Conservation (phyloP, 768 basidiomycete species). For the Cyclocybe cylindracea region DNA sequence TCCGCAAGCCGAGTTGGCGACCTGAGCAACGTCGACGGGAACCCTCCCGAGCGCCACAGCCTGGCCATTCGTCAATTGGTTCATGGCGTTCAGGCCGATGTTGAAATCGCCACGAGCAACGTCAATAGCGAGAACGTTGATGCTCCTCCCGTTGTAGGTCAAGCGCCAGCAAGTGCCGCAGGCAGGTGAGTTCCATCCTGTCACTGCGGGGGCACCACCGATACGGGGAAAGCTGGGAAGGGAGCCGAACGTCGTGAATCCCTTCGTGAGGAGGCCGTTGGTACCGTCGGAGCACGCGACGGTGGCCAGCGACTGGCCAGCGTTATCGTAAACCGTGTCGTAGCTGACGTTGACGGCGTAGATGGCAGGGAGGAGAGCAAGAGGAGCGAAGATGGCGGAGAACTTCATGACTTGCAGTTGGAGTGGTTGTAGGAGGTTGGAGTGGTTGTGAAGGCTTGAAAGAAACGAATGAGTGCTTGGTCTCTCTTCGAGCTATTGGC, state of each 20-base stretch:
- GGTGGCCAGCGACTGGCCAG: constrained; percentile 34
- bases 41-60: constrained; percentile 51
- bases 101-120: constrained; percentile 47
- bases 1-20: constrained; percentile 51
- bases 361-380: constrained; percentile 24
- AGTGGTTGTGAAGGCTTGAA: no score
- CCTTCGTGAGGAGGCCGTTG: constrained; percentile 47
- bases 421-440: no score
- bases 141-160: constrained; percentile 42
- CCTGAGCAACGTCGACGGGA: constrained; percentile 40
- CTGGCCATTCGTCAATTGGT: constrained; percentile 47
- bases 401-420: constrained; percentile 31
- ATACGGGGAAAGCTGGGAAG: constrained; percentile 63
- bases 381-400: constrained; percentile 19
- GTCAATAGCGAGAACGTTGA: constrained; percentile 57
- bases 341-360: constrained; percentile 36
- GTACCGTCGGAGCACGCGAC: constrained; percentile 51
- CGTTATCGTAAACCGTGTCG: constrained; percentile 55
- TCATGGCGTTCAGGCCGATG: constrained; percentile 54
- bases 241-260: constrained; percentile 48
- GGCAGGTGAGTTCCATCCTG: constrained; percentile 48
- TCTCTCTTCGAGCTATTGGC: no score
- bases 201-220: constrained; percentile 53
- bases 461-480: no score
- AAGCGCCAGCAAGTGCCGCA: constrained; percentile 67